A percentile compares a stretch with the other conserved stretches of the same genome.
Conservation (phyloP, 345 rosid genomes). For the Euphorbia tirucalli region DNA sequence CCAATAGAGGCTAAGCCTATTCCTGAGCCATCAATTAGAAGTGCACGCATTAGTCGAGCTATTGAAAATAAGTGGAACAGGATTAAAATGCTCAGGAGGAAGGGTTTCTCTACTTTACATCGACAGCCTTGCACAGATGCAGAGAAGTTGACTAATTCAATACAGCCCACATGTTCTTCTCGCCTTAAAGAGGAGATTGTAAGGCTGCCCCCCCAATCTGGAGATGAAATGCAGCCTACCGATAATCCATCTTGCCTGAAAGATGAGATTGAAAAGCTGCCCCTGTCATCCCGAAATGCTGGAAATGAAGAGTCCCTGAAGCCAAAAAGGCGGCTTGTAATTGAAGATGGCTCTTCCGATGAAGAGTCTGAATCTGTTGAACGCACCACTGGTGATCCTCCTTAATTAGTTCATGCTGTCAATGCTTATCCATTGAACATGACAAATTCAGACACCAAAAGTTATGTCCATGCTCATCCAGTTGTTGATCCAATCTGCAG, state of each 20-base stretch:
- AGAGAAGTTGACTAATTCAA: not conserved
- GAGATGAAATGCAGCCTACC: too few species aligned
- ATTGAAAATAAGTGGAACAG: conserved; percentile 13
- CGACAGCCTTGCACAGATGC: not conserved
- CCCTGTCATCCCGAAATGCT: not conserved
- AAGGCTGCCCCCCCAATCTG: too few species aligned
- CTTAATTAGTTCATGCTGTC: not conserved
- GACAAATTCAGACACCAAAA: not conserved
- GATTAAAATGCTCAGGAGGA: not conserved
- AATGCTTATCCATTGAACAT: not conserved
- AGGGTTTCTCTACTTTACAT: not conserved
- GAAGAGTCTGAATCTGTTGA: conserved; percentile 10
- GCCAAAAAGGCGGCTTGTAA: conserved; percentile 15
- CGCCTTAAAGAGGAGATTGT: not conserved
- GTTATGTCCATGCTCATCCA: conserved; percentile 7
- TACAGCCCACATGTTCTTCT: not conserved
- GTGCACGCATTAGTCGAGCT: conserved; percentile 21
- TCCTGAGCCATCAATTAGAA: conserved; percentile 15
- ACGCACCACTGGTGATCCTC: not conserved
- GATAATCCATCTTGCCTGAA: too few species aligned
- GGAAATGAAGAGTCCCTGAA: not conserved
- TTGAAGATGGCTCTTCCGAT: conserved; percentile 14
- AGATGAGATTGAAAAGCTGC: not conserved
- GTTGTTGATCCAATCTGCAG: conserved; percentile 17
- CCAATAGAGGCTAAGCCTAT: conserved; percentile 7